Percentiles rank a stretch among this genome's conserved stretches.
phyloP scores from a whole-genome alignment of 1,139 yeast species.

The Suhomyces choctaworum region DNA sequence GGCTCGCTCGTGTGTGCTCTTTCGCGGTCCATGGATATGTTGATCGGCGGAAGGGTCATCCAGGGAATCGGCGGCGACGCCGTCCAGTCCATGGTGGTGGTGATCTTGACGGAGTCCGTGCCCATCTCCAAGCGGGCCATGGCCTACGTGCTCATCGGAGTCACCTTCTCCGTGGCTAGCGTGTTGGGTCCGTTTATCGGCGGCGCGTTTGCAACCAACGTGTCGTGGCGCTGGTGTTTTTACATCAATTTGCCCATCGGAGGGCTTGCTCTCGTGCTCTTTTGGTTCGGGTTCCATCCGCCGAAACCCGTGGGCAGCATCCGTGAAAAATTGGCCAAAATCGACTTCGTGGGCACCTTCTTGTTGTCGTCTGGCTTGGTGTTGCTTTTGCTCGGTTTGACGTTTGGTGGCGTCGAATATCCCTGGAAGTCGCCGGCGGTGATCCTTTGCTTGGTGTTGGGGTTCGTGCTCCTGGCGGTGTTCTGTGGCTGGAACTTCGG shows the following conservation, averaged over 20 bases:
- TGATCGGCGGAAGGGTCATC: slow-evolving; percentile 69
- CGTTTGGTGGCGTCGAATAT: slow-evolving; percentile 51
- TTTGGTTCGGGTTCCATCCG: slow-evolving; percentile 55
- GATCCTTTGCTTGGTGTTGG: slow-evolving; percentile 53
- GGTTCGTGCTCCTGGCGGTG: slow-evolving; percentile 43
- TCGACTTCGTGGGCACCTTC: slow-evolving; percentile 52
- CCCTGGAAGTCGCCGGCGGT: slow-evolving; percentile 59
- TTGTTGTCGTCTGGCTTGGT: slow-evolving; percentile 44
- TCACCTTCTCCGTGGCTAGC: slow-evolving; percentile 55
- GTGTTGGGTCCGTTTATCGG: slow-evolving; percentile 69
- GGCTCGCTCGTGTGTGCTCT: slow-evolving; percentile 66
- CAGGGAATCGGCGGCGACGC: slow-evolving; percentile 80
- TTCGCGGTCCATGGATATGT: slow-evolving; percentile 55
- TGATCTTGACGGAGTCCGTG: slow-evolving; percentile 61
- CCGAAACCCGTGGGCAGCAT: slow-evolving; percentile 47
- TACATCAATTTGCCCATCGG: slow-evolving; percentile 71
- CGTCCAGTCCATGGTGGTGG: slow-evolving; percentile 56
- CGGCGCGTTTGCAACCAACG: slow-evolving; percentile 61
- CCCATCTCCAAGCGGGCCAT: slow-evolving; percentile 60
- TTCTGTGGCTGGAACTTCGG: slow-evolving; percentile 53
- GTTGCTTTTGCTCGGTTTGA: slow-evolving; percentile 48
- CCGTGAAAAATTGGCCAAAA: slow-evolving; percentile 37
- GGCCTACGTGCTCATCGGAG: slow-evolving; percentile 49
- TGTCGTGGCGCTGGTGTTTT: slow-evolving; percentile 80
- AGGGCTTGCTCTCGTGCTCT: slow-evolving; percentile 50